Percentiles rank a stretch among this genome's conserved stretches.
phyloP scores from a whole-genome alignment of 2,329 filamentous ascomycete species.

The Penicillium nordicum region DNA sequence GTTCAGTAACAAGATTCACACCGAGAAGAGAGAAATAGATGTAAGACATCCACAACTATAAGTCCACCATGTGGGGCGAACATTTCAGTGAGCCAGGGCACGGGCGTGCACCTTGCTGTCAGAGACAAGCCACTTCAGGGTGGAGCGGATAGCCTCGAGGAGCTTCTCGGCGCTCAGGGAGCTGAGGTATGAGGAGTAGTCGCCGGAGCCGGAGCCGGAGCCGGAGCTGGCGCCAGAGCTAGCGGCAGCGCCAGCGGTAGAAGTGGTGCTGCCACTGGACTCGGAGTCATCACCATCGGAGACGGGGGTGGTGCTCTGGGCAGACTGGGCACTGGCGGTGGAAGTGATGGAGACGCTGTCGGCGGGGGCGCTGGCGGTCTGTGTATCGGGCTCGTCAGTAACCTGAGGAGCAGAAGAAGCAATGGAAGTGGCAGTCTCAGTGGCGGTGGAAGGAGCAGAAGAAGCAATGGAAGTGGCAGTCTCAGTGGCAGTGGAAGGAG shows the following conservation, averaged over 20 bases:
- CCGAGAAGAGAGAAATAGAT: not conserved
- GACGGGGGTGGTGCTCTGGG: slow-evolving; percentile 21
- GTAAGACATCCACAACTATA: not conserved
- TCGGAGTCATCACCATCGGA: slow-evolving; percentile 8
- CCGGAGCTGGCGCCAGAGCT: not conserved
- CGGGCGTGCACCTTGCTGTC: slow-evolving; percentile 33
- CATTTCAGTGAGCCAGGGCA: slow-evolving; percentile 25
- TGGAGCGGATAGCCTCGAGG: slow-evolving; percentile 28
- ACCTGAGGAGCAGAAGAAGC: slow-evolving; percentile 21
- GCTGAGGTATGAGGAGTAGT: slow-evolving; percentile 29
- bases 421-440: slow-evolving; percentile 12
- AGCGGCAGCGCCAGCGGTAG: not conserved
- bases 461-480: slow-evolving; percentile 13
- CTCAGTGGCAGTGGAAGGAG: slow-evolving; percentile 13
- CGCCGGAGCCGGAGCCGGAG: slow-evolving; percentile 8
- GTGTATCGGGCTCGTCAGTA: slow-evolving; percentile 21
- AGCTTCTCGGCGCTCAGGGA: slow-evolving; percentile 32
- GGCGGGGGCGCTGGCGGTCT: slow-evolving; percentile 20
- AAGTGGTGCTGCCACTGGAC: not conserved
- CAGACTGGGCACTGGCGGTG: slow-evolving; percentile 19
- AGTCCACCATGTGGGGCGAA: not conserved
- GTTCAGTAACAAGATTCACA: slow-evolving; percentile 1
- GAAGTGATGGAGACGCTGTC: slow-evolving; percentile 24
- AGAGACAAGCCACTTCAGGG: slow-evolving; percentile 32
- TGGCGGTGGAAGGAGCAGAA: slow-evolving; percentile 15